Conservation (phyloP, 768 basidiomycete species). For the Cantharellus cinnabarinus region DNA sequence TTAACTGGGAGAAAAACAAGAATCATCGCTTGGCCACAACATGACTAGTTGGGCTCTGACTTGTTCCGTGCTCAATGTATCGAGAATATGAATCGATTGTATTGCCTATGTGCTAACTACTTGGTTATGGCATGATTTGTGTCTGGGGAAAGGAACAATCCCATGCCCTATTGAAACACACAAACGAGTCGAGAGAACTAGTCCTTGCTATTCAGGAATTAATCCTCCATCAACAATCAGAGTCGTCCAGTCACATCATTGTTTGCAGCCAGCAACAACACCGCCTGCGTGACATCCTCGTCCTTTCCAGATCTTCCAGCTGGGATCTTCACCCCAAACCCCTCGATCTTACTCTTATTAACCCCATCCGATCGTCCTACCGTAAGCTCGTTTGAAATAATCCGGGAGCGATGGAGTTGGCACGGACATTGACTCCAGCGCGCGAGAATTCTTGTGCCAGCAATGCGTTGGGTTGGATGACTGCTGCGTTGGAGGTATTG, state of each 20-base stretch:
- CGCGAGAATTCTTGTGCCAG: constrained; percentile 20
- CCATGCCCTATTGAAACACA: too few species aligned
- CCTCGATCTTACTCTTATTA: constrained; percentile 18
- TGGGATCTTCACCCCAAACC: constrained; percentile 18
- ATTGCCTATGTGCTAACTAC: too few species aligned
- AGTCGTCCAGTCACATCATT: constrained; percentile 12
- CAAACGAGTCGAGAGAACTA: too few species aligned
- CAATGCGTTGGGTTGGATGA: constrained; percentile 18
- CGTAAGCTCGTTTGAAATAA: not conserved
- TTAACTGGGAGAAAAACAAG: too few species aligned
- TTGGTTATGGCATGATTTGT: too few species aligned
- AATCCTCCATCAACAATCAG: too few species aligned
- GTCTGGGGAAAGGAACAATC: too few species aligned
- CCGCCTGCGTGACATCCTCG: constrained; percentile 19
- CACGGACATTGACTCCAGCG: constrained; percentile 17
- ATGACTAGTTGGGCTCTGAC: too few species aligned
- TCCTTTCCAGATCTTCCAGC: constrained; percentile 19
- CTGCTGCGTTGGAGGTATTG: constrained; percentile 24
- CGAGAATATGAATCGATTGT: too few species aligned
- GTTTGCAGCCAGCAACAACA: constrained; percentile 17
- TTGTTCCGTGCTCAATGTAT: too few species aligned
- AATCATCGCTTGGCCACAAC: too few species aligned
- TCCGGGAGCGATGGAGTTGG: constrained; percentile 11
- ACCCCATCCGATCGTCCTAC: constrained; percentile 5
- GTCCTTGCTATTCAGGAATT: too few species aligned